These are phyloP conservation scores for Epicoccum nigrum DNA, from an alignment of 2,329 filamentous ascomycete species.

Conservation along the genomic window DNA sequence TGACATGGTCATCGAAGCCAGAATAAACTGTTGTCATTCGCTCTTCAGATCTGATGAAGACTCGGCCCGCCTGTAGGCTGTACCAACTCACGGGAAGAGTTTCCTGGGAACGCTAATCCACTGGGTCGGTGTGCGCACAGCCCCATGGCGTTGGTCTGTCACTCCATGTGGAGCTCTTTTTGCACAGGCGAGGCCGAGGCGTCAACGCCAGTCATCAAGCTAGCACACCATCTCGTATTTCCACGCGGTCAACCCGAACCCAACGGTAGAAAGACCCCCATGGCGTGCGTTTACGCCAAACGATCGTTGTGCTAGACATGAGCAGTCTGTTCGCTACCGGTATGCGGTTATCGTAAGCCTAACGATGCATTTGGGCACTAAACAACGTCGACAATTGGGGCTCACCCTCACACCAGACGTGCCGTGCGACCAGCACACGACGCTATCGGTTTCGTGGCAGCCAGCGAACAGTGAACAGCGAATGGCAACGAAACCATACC, in stretches of 20 bases:
- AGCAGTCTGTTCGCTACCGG: slow-evolving; percentile 2
- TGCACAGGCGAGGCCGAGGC: slow-evolving; percentile 18
- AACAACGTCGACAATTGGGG: slow-evolving; percentile 3
- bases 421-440: slow-evolving; percentile 26
- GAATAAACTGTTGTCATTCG: slow-evolving; percentile 5
- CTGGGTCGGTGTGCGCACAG: slow-evolving; percentile 12
- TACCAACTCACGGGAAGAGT: slow-evolving; percentile 13
- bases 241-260: slow-evolving; percentile 13
- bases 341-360: neutral
- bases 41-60: neutral
- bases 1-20: neutral
- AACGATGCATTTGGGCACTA: neutral
- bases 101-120: slow-evolving; percentile 16
- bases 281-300: slow-evolving; percentile 11
- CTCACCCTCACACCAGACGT: slow-evolving; percentile 14
- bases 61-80: slow-evolving; percentile 6
- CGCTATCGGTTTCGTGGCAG: slow-evolving; percentile 31
- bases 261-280: slow-evolving; percentile 1
- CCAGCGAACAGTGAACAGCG: slow-evolving; percentile 23
- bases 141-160: slow-evolving; percentile 9
- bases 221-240: slow-evolving; percentile 3
- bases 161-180: slow-evolving; percentile 1
- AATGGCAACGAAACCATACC: slow-evolving; percentile 9
- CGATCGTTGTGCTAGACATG: neutral
- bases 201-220: slow-evolving; percentile 6